Percentiles rank a stretch among this genome's conserved stretches.
phyloP scores from a whole-genome alignment of 208 protist genomes.

The Acanthamoeba sp. region DNA sequence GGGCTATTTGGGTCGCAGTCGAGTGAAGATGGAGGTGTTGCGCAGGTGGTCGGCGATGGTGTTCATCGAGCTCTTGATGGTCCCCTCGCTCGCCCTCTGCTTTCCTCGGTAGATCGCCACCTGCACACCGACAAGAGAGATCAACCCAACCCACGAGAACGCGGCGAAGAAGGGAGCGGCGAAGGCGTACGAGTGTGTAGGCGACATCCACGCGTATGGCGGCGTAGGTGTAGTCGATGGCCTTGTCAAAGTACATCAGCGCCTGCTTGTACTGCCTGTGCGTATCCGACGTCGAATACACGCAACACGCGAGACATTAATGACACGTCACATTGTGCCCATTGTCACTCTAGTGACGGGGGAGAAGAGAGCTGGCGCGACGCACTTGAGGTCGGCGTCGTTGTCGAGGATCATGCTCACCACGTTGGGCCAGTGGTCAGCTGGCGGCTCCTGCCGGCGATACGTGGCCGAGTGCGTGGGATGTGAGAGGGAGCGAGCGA shows the following conservation, averaged over 20 bases:
- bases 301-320: not conserved
- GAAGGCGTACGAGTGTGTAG: not conserved
- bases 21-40: constrained; percentile 32
- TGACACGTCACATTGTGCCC: too few species aligned
- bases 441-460: not conserved
- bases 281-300: not conserved
- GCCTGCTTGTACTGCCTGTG: constrained; percentile 16
- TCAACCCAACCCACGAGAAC: too few species aligned
- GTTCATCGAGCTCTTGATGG: constrained; percentile 37
- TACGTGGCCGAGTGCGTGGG: not conserved
- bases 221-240: constrained; percentile 46
- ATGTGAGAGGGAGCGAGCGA: not conserved
- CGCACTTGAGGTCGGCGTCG: not conserved
- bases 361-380: too few species aligned
- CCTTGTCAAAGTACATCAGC: constrained; percentile 57
- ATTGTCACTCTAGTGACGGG: too few species aligned
- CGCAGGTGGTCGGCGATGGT: constrained; percentile 47
- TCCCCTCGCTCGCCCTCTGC: not conserved
- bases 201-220: not conserved
- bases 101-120: constrained; percentile 35
- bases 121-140: not conserved
- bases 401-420: constrained; percentile 59
- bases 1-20: constrained; percentile 27
- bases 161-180: not conserved
- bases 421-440: constrained; percentile 62